A percentile compares a stretch with the other conserved stretches of the same genome.
Conservation (phyloP, 331 rosid species). For the Acacia pycnantha region DNA sequence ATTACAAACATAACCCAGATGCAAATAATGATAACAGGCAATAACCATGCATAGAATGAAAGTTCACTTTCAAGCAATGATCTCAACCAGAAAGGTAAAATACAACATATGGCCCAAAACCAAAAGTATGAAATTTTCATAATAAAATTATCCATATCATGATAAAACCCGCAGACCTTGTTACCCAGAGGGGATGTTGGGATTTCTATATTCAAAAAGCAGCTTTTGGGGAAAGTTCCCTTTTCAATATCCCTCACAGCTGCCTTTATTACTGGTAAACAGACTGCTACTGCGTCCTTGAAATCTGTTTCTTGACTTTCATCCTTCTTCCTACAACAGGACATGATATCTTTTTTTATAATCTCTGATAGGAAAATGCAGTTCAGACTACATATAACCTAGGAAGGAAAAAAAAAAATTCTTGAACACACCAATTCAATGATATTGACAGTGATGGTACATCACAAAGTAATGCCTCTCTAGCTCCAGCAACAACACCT, state of each 20-base stretch:
- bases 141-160: not conserved
- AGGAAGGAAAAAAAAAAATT: not conserved
- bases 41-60: not conserved
- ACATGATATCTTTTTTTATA: slow-evolving; percentile 25
- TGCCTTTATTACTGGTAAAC: slow-evolving; percentile 84
- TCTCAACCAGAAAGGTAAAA: slow-evolving; percentile 10
- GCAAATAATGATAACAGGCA: not conserved
- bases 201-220: slow-evolving; percentile 72
- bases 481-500: slow-evolving; percentile 93
- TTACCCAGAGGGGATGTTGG: slow-evolving; percentile 75
- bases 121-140: not conserved
- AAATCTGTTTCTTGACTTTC: slow-evolving; percentile 90
- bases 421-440: slow-evolving; percentile 66
- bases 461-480: slow-evolving; percentile 83
- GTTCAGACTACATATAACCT: slow-evolving; percentile 4
- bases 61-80: not conserved
- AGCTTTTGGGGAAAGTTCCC: slow-evolving; percentile 68
- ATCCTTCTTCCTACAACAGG: slow-evolving; percentile 82
- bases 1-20: no score
- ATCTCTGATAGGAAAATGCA: slow-evolving; percentile 27
- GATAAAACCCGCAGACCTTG: slow-evolving; percentile 59
- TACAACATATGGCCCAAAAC: slow-evolving; percentile 24
- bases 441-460: slow-evolving; percentile 87
- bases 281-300: slow-evolving; percentile 85
- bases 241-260: slow-evolving; percentile 77